Base-by-base conservation (phyloP, 352 stramenopile genomes). In the Pythium vanterpoolii region DNA sequence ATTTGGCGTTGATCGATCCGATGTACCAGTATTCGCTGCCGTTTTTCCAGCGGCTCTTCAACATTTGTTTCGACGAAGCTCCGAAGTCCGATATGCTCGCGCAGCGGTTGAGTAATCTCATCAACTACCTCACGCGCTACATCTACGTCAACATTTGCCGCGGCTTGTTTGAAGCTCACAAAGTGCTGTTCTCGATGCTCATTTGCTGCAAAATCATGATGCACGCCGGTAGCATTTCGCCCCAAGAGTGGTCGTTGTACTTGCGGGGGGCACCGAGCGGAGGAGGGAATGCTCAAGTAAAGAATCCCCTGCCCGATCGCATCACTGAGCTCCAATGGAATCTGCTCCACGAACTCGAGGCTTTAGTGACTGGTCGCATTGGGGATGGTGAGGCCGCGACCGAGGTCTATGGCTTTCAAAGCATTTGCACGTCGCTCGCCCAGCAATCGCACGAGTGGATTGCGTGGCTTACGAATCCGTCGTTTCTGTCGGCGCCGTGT, bases 11-110 rank as follows among this genome's bases (percentile, higher is more conserved):
- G 10, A 96, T 98, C 52, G 93, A 98, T 49, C 93, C 93, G 3
- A 98, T 98, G 93, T 98, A 98, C 74, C 93, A 98, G 75, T 98
- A 98, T 73, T 98, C 91, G 38, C 70, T 98, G 26, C 80, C 87
- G 3, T 98, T 96, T 69, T 98, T 97, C 52, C 87, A 96, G 56
- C 71, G 76, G 0, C 77, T 98, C 23, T 98, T 97, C 71, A 89
- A 94, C 51, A 88, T 90, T 55, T 98, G 93, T 64, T 95, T 98
- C 34, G 76, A 91, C 45, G 79, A 92, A 63, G 82, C 80, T 4
- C 71, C 80, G 0, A 76, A 73, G 43, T 77, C 79, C 0, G 73
- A 85, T 54, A 57, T 62, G 0, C 70, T 98, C 5, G 60, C 69
- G 2, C 68, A 65, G 39, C 77, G 94, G 0, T 59, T 98, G 1